Evolutionary conservation across 441 rosid species (phyloP).

Genomic region (Gossypium davidsonii): DNA sequence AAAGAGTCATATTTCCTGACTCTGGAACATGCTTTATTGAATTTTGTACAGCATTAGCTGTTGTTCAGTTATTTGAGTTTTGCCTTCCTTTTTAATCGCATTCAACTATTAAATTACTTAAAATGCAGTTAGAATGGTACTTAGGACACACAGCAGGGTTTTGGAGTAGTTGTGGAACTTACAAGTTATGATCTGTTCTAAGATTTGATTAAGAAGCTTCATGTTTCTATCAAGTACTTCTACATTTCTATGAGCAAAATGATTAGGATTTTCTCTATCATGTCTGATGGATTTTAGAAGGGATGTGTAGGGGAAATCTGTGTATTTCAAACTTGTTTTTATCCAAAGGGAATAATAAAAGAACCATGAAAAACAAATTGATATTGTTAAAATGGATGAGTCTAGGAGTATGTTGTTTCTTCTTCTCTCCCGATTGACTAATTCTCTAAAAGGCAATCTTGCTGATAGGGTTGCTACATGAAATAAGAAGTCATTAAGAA

Average conservation of each 20-base stretch:
- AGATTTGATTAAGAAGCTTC: slow-evolving; percentile 8
- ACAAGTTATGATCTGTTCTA: neutral
- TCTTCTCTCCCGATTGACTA: neutral
- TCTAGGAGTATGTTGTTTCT: neutral
- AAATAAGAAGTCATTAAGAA: neutral
- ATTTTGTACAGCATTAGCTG: neutral
- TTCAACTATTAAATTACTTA: neutral
- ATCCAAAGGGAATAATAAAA: neutral
- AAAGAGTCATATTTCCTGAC: neutral
- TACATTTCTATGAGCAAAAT: neutral
- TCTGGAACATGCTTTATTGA: neutral
- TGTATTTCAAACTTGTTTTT: neutral
- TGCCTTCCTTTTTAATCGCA: neutral
- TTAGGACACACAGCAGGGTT: neutral
- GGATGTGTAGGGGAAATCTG: neutral
- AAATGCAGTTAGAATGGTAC: neutral
- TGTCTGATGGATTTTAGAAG: neutral
- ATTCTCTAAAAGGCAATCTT: neutral
- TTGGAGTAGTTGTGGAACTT: neutral
- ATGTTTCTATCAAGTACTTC: neutral
- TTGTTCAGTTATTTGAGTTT: neutral
- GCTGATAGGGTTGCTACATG: neutral
- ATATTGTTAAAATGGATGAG: neutral
- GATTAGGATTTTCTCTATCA: neutral
- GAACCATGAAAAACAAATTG: neutral